phyloP scores from a whole-genome alignment of 1,284 basidiomycete genomes.

The Tausonia pullulans region DNA sequence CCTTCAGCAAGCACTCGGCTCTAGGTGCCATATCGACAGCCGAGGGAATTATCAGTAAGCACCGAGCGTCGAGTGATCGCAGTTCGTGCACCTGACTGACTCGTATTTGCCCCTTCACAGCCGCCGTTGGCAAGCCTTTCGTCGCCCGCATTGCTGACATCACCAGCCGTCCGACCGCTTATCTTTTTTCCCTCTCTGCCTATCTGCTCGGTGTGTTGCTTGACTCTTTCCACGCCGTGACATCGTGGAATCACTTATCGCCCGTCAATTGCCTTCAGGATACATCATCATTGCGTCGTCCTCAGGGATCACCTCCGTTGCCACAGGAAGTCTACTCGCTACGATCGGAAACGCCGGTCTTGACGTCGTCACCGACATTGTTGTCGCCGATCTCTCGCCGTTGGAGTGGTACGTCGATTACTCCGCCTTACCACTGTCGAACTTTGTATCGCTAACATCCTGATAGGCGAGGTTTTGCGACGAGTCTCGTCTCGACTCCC shows the following conservation, averaged over 20 bases:
- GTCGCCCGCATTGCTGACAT: slow-evolving; percentile 23
- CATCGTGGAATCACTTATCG: not conserved
- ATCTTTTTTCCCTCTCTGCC: not conserved
- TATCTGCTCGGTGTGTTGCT: not conserved
- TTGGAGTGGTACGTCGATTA: not conserved
- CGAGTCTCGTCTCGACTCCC: not conserved
- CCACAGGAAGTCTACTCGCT: not conserved
- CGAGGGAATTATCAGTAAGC: too few relatives aligned
- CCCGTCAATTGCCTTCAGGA: not conserved
- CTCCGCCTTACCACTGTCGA: not conserved
- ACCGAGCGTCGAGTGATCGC: too few relatives aligned
- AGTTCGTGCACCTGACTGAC: slow-evolving; percentile 10
- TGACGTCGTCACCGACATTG: slow-evolving; percentile 5
- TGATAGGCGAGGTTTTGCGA: not conserved
- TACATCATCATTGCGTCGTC: not conserved
- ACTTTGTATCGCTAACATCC: not conserved
- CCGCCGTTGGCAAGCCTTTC: slow-evolving; percentile 30
- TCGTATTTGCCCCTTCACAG: slow-evolving; percentile 27
- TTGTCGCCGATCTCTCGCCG: not conserved
- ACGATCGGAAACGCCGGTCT: slow-evolving; percentile 7
- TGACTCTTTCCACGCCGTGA: not conserved
- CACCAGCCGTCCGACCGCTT: not conserved
- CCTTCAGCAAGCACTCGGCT: slow-evolving; percentile 29
- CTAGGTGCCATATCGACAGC: slow-evolving; percentile 25
- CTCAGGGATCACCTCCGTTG: not conserved